A percentile compares a stretch with the other conserved stretches of the same genome.
Evolutionary conservation across 768 basidiomycete species (phyloP).

Genomic region (Leccinum sublutescens): DNA sequence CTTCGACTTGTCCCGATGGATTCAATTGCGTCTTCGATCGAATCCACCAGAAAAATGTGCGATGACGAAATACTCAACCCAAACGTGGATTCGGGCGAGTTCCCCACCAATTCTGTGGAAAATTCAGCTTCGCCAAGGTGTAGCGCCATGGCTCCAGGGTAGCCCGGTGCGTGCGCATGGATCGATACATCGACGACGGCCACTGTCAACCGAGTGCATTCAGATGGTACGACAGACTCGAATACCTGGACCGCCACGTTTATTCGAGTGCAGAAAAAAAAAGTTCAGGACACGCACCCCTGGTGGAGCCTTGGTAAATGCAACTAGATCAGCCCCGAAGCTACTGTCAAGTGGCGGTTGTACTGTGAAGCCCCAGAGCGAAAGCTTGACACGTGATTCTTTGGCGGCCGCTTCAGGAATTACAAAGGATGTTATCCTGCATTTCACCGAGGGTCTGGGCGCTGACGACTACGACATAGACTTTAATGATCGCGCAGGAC

Average conservation of each 20-base stretch:
- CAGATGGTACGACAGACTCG: constrained; percentile 88
- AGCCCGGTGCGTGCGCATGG: constrained; percentile 52
- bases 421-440: constrained; percentile 64
- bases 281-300: constrained; percentile 57
- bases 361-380: constrained; percentile 62
- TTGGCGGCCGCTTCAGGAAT: constrained; percentile 66
- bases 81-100: constrained; percentile 55
- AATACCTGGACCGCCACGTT: constrained; percentile 57
- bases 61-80: constrained; percentile 47
- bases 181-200: constrained; percentile 66
- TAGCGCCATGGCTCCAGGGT: constrained; percentile 65
- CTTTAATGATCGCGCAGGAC: constrained; percentile 2
- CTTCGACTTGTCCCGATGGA: constrained; percentile 18
- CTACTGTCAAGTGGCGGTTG: constrained; percentile 58
- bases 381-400: constrained; percentile 70
- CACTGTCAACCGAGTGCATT: constrained; percentile 72
- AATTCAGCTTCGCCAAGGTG: constrained; percentile 68
- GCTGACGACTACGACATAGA: constrained; percentile 37
- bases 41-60: constrained; percentile 54
- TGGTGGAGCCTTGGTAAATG: constrained; percentile 79
- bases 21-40: constrained; percentile 37
- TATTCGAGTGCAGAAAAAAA: constrained; percentile 1
- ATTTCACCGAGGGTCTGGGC: constrained; percentile 53
- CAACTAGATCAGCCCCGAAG: constrained; percentile 59
- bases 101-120: constrained; percentile 69